phyloP scores from a whole-genome alignment of 192 early-diverging fungal genomes.

The Endogone sp. region DNA sequence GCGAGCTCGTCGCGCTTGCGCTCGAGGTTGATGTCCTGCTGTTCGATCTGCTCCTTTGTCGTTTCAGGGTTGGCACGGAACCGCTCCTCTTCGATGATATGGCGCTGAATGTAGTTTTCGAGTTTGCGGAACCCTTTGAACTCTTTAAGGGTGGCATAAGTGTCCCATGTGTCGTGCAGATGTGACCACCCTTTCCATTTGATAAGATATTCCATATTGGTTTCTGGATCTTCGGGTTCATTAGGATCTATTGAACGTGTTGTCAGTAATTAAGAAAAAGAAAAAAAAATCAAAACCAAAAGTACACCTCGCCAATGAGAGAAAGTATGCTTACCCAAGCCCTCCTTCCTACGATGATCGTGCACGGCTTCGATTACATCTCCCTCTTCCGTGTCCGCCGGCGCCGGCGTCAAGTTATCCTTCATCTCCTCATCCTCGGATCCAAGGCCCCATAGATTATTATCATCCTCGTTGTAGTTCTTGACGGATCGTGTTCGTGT shows the following conservation, averaged over 20 bases:
- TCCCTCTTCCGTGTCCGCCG: slow-evolving; percentile 39
- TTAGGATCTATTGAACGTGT: slow-evolving; percentile 7
- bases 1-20: slow-evolving; percentile 74
- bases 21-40: slow-evolving; percentile 79
- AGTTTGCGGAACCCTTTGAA: slow-evolving; percentile 88
- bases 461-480: slow-evolving; percentile 41
- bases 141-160: slow-evolving; percentile 53
- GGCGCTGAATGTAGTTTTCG: slow-evolving; percentile 75
- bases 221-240: slow-evolving; percentile 36
- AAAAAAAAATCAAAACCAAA: slow-evolving; percentile 6
- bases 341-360: slow-evolving; percentile 37
- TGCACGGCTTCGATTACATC: slow-evolving; percentile 56
- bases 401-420: slow-evolving; percentile 5
- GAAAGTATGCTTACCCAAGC: slow-evolving; percentile 18
- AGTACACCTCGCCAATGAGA: slow-evolving; percentile 4
- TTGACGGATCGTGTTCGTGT: slow-evolving; percentile 25
- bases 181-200: slow-evolving; percentile 95
- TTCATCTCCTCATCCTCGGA: slow-evolving; percentile 28
- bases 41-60: slow-evolving; percentile 87
- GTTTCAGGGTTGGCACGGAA: slow-evolving; percentile 61
- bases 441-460: slow-evolving; percentile 24
- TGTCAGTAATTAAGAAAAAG: neutral
- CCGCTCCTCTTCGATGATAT: slow-evolving; percentile 54
- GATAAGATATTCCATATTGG: slow-evolving; percentile 77
- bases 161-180: slow-evolving; percentile 90